These are phyloP conservation scores for Ambrosia hybrid DNA, from an alignment of 140 eudicot genomes.

Conservation along the genomic window DNA sequence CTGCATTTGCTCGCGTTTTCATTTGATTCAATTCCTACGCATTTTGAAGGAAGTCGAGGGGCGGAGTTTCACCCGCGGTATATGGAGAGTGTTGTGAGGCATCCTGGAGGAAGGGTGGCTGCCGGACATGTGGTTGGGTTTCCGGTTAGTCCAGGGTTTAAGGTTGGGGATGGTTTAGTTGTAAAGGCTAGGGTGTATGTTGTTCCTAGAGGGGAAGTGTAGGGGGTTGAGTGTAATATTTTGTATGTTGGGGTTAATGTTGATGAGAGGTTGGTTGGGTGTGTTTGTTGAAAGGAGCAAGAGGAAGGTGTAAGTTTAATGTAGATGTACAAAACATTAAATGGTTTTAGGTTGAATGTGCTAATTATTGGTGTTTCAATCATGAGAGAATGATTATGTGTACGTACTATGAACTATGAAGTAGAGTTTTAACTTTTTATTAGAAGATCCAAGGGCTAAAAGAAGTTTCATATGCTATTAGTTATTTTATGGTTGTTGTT, in stretches of 20 bases:
- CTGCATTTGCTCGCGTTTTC: constrained; percentile 87
- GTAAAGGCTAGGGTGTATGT: constrained; percentile 92
- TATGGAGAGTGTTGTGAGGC: constrained; percentile 93
- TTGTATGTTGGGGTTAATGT: constrained; percentile 1
- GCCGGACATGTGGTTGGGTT: constrained; percentile 74
- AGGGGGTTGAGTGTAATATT: constrained; percentile 29
- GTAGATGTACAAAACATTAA: neutral
- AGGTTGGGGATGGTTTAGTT: constrained; percentile 67
- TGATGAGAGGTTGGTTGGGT: constrained; percentile 7
- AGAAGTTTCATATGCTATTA: no score
- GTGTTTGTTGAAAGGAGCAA: constrained; percentile 10
- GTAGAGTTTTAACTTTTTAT: no score
- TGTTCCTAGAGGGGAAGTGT: constrained; percentile 54
- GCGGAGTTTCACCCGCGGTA: constrained; percentile 77
- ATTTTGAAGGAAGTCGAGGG: constrained; percentile 84
- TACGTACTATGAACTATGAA: no score
- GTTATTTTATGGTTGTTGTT: no score
- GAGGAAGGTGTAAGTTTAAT: neutral
- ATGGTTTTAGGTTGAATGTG: neutral
- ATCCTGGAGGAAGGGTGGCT: constrained; percentile 57
- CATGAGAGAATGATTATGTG: no score
- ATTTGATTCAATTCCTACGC: constrained; percentile 74
- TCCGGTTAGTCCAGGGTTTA: constrained; percentile 94
- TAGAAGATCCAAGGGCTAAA: no score
- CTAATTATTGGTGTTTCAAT: no score